Percentiles rank a stretch among this genome's conserved stretches.
Evolutionary conservation across 495 filamentous ascomycete species (phyloP).

Genomic region (Chaetomium tenue): DNA sequence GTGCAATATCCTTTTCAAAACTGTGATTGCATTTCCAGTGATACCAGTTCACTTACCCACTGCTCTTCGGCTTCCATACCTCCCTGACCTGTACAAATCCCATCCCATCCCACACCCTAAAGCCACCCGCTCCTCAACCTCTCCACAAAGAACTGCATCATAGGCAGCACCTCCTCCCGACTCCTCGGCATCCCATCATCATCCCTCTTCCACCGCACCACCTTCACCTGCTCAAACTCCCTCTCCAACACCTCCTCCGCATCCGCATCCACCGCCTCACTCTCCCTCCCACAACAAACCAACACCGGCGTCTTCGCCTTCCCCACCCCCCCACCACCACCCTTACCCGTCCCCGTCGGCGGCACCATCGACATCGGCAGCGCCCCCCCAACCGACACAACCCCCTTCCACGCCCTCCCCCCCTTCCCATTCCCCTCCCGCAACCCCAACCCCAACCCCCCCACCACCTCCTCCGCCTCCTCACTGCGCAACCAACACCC

Average conservation of each 20-base stretch:
- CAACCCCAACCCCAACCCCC: constrained; percentile 13
- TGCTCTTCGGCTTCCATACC: neutral
- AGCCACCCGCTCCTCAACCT: constrained; percentile 49
- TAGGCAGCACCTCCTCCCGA: constrained; percentile 83
- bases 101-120: neutral
- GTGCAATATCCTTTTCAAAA: neutral
- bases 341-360: too few species aligned
- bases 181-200: constrained; percentile 82
- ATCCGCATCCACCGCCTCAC: constrained; percentile 59
- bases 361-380: constrained; percentile 57
- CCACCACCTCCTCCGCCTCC: constrained; percentile 31
- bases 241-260: constrained; percentile 61
- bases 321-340: constrained; percentile 36
- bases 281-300: constrained; percentile 64
- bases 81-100: neutral
- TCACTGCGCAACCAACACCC: constrained; percentile 44
- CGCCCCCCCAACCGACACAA: constrained; percentile 74
- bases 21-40: neutral
- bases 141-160: constrained; percentile 90
- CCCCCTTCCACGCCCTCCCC: constrained; percentile 51
- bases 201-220: constrained; percentile 67
- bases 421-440: constrained; percentile 3
- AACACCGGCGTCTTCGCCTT: constrained; percentile 72
- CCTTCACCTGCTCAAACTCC: constrained; percentile 69
- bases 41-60: neutral